A percentile compares a stretch with the other conserved stretches of the same genome.
phyloP scores from a whole-genome alignment of 495 filamentous ascomycete genomes.

The Pseudomonodictys pantanalensis region DNA sequence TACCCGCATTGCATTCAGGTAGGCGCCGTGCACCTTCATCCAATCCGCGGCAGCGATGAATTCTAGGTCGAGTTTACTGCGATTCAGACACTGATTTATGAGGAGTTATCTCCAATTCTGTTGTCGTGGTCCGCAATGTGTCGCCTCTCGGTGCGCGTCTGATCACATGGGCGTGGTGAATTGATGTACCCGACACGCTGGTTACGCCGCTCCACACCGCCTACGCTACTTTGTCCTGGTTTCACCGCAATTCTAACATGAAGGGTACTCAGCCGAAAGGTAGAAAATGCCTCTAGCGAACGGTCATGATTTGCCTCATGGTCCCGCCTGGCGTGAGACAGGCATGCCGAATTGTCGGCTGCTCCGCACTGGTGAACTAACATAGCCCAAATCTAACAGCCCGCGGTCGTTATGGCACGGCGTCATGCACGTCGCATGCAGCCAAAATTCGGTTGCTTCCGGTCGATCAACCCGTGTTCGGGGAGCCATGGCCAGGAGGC shows the following conservation, averaged over 20 bases:
- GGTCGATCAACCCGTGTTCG: conserved; percentile 21
- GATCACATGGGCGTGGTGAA: too few species aligned
- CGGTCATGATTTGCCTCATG: too few species aligned
- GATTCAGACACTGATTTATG: too few species aligned
- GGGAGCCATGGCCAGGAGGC: neutral
- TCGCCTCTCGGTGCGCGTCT: too few species aligned
- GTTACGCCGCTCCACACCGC: neutral
- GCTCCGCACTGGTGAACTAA: conserved; percentile 1
- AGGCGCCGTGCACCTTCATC: conserved; percentile 10
- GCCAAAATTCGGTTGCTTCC: conserved; percentile 32
- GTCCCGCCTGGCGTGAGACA: too few species aligned
- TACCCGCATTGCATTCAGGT: conserved; percentile 22
- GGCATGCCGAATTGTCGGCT: neutral
- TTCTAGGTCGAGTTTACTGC: too few species aligned
- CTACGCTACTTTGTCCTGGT: neutral
- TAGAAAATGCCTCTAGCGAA: too few species aligned
- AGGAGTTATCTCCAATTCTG: neutral
- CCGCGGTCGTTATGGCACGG: conserved; percentile 2
- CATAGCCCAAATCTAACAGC: neutral
- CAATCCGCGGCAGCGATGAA: too few species aligned
- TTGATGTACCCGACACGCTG: conserved; percentile 10
- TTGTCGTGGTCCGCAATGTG: too few species aligned
- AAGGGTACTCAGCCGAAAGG: too few species aligned
- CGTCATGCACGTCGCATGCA: conserved; percentile 15
- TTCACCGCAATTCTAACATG: neutral